phyloP scores from a whole-genome alignment of 139 green algal genomes.

The Pseudopediastrum boryanum region DNA sequence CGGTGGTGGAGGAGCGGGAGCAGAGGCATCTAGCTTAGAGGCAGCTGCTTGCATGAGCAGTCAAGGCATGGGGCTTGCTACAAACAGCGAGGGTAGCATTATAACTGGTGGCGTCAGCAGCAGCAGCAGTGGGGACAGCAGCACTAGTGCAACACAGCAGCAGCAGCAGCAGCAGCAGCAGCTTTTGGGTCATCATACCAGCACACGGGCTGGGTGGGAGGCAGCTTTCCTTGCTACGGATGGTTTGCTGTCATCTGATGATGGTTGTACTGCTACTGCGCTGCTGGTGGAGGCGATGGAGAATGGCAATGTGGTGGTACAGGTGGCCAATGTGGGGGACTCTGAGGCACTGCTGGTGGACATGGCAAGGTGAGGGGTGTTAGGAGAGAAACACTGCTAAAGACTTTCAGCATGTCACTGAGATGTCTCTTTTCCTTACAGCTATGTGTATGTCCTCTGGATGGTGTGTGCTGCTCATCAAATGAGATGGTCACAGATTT shows the following conservation, averaged over 20 bases:
- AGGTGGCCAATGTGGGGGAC: conserved; percentile 65
- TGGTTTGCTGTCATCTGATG: conserved; percentile 48
- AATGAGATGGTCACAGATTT: too few relatives aligned
- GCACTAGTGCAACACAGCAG: conserved; percentile 14
- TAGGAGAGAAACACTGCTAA: background rate
- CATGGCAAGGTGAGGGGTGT: conserved; percentile 26
- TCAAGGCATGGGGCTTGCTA: background rate
- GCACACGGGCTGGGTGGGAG: background rate
- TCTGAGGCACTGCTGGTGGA: conserved; percentile 52
- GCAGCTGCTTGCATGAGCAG: too few relatives aligned
- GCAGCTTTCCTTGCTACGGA: conserved; percentile 40
- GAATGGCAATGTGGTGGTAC: conserved; percentile 14
- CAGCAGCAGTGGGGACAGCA: too few relatives aligned
- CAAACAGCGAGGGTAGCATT: conserved; percentile 14
- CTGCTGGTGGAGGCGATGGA: conserved; percentile 42
- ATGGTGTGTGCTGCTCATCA: background rate
- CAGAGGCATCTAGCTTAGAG: background rate
- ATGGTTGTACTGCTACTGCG: conserved; percentile 61
- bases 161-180: conserved; percentile 19
- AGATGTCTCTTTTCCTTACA: background rate
- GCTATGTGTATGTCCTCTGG: background rate
- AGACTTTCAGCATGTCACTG: background rate
- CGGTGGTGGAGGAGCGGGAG: background rate
- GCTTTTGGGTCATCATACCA: conserved; percentile 27
- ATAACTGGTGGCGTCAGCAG: background rate